Conservation (phyloP, 1,284 basidiomycete species). For the Cutaneotrichosporon sp. region DNA sequence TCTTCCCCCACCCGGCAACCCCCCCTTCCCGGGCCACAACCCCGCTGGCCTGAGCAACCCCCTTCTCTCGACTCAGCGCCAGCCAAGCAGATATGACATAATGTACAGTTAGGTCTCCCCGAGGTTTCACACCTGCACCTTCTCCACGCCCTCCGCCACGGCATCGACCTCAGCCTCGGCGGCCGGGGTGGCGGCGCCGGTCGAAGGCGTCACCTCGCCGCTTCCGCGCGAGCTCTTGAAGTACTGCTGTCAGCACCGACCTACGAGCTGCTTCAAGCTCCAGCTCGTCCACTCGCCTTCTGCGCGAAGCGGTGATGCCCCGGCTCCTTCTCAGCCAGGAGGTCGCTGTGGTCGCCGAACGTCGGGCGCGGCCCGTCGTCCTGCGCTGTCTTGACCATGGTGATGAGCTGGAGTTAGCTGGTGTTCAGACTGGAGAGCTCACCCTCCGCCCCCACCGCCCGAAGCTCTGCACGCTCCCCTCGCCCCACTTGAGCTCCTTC, state of each 20-base stretch:
- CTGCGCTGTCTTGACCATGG: conserved; percentile 71
- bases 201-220: neutral
- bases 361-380: conserved; percentile 46
- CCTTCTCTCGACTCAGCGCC: too few relatives aligned
- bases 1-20: too few relatives aligned
- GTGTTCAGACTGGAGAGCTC: conserved; percentile 49
- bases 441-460: conserved; percentile 93
- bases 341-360: conserved; percentile 40
- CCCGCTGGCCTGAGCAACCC: too few relatives aligned
- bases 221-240: neutral
- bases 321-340: conserved; percentile 35
- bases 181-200: neutral
- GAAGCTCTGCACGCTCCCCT: conserved; percentile 91
- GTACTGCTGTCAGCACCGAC: conserved; percentile 9
- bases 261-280: too few relatives aligned
- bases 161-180: neutral
- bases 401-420: conserved; percentile 67
- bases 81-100: too few relatives aligned
- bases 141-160: neutral
- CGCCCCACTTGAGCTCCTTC: conserved; percentile 65
- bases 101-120: neutral
- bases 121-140: neutral
- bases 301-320: conserved; percentile 47
- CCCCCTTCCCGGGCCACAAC: too few relatives aligned
- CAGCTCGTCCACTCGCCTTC: conserved; percentile 31